Conservation (phyloP, 2,329 filamentous ascomycete genomes). For the Nemania serpens region DNA sequence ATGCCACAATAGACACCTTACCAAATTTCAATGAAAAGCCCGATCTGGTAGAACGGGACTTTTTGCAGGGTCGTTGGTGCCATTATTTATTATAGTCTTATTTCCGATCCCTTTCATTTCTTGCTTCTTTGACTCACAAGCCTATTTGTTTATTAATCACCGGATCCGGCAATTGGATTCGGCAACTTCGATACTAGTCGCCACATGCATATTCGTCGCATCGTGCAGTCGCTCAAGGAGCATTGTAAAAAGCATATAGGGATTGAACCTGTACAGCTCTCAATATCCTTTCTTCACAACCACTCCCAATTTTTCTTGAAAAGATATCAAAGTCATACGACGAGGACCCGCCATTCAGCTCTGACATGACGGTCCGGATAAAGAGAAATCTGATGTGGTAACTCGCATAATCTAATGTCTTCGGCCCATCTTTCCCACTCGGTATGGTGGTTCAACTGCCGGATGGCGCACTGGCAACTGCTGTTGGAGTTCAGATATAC, state of each 20-base stretch:
- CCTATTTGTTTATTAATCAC: too few relatives aligned
- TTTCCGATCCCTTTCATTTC: too few relatives aligned
- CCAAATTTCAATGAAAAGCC: too few relatives aligned
- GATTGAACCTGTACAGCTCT: not conserved
- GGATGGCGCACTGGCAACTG: conserved; percentile 41
- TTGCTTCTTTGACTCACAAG: too few relatives aligned
- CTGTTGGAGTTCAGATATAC: conserved; percentile 43
- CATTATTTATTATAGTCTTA: too few relatives aligned
- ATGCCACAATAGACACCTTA: too few relatives aligned
- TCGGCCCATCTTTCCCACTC: conserved; percentile 23
- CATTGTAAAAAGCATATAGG: conserved; percentile 1
- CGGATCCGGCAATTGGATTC: too few relatives aligned
- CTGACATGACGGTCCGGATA: conserved; percentile 13
- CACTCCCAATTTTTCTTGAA: not conserved
- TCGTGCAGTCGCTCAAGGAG: conserved; percentile 17
- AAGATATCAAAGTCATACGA: not conserved
- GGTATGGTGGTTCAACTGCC: conserved; percentile 47
- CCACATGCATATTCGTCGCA: conserved; percentile 6
- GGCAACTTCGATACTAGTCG: too few relatives aligned
- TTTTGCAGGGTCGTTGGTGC: too few relatives aligned
- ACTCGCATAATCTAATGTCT: conserved; percentile 32
- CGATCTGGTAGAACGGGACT: too few relatives aligned
- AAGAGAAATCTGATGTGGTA: not conserved
- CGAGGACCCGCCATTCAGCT: not conserved
- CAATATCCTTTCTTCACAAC: not conserved